phyloP scores from a whole-genome alignment of 2,329 filamentous ascomycete genomes.

The Trichoderma koningiopsis region DNA sequence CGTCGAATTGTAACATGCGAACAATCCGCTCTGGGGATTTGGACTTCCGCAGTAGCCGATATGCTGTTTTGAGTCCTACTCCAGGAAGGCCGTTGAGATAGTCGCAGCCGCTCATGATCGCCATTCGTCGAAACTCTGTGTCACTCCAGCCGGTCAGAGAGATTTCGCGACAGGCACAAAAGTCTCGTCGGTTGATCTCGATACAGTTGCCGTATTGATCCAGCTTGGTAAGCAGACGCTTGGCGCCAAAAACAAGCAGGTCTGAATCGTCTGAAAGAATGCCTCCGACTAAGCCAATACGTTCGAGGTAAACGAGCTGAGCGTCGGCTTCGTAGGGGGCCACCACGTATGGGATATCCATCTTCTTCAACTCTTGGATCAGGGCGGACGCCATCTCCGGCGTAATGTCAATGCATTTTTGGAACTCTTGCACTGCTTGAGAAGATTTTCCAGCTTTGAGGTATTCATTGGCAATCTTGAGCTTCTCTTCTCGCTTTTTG shows the following conservation, averaged over 20 bases:
- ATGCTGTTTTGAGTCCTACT: slow-evolving; percentile 90
- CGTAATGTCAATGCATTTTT: slow-evolving; percentile 94
- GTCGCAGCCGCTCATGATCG: slow-evolving; percentile 94
- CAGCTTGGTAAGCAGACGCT: slow-evolving; percentile 86
- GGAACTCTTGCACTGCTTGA: slow-evolving; percentile 82
- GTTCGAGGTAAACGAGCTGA: slow-evolving; percentile 93
- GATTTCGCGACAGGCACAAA: slow-evolving; percentile 84
- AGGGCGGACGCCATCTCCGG: slow-evolving; percentile 91
- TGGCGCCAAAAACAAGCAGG: slow-evolving; percentile 90
- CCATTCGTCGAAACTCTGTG: slow-evolving; percentile 88
- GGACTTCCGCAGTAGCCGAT: slow-evolving; percentile 86
- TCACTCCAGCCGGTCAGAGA: slow-evolving; percentile 92
- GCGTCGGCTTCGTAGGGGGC: slow-evolving; percentile 97
- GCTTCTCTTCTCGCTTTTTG: slow-evolving; percentile 76
- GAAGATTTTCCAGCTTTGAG: slow-evolving; percentile 77
- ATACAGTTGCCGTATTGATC: slow-evolving; percentile 92
- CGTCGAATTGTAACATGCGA: slow-evolving; percentile 83
- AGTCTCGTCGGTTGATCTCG: slow-evolving; percentile 86
- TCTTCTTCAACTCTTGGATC: slow-evolving; percentile 86
- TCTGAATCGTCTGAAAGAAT: slow-evolving; percentile 97
- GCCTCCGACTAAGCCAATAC: slow-evolving; percentile 77
- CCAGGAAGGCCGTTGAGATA: slow-evolving; percentile 85
- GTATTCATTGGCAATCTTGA: slow-evolving; percentile 73
- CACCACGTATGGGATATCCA: slow-evolving; percentile 82
- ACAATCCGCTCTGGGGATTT: slow-evolving; percentile 83